Evolutionary conservation across 116 monocot species (phyloP).

Genomic region (Posidonia oceanica): DNA sequence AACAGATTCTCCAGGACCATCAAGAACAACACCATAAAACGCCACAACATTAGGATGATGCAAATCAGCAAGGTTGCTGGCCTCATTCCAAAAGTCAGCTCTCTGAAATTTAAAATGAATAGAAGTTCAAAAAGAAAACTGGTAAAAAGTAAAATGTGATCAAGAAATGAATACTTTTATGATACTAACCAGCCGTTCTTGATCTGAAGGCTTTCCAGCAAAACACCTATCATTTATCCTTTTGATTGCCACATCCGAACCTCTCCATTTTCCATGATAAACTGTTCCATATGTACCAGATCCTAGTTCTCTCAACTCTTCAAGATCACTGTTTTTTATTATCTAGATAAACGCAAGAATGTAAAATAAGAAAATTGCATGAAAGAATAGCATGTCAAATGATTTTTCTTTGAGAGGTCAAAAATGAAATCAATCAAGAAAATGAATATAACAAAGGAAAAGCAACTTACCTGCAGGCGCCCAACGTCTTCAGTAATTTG

Average conservation of each 20-base stretch:
- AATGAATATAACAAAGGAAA: conserved; percentile 3
- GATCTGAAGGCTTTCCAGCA: conserved; percentile 84
- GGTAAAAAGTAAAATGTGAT: background rate
- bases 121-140: background rate
- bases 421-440: no score
- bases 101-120: conserved; percentile 29
- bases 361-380: background rate
- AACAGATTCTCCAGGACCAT: conserved; percentile 83
- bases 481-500: conserved; percentile 58
- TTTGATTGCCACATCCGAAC: conserved; percentile 97
- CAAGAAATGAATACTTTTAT: background rate
- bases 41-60: conserved; percentile 97
- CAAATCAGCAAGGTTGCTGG: conserved; percentile 79
- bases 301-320: conserved; percentile 85
- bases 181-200: conserved; percentile 63
- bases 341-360: conserved; percentile 29
- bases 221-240: conserved; percentile 84
- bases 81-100: conserved; percentile 97
- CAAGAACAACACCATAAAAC: conserved; percentile 89
- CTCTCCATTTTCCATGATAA: conserved; percentile 98
- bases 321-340: conserved; percentile 90
- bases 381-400: background rate
- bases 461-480: conserved; percentile 48
- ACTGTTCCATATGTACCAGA: conserved; percentile 99
- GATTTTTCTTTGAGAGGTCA: background rate